These are phyloP conservation scores for Pelargonium fulgidum DNA, from an alignment of 441 rosid species.

Conservation along the genomic window DNA sequence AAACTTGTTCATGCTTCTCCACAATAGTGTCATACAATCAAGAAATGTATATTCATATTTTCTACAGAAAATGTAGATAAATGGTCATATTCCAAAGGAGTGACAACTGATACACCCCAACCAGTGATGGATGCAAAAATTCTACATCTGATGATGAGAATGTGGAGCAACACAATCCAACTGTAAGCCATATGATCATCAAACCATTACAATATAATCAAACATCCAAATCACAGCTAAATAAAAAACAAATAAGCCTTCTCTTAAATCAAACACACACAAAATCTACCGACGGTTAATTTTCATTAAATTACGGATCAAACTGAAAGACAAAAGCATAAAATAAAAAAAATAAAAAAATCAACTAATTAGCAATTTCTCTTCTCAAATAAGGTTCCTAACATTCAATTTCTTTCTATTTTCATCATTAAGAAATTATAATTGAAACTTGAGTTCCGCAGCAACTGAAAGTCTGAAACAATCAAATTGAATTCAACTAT, in stretches of 20 bases:
- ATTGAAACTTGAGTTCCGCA: not conserved
- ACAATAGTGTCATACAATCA: not conserved
- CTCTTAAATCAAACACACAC: too few species aligned
- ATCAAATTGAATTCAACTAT: not conserved
- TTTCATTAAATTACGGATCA: too few species aligned
- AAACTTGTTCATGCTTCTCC: not conserved
- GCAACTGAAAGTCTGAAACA: not conserved
- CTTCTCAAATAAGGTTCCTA: too few species aligned
- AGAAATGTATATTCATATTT: not conserved
- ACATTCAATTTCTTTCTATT: not conserved
- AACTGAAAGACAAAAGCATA: too few species aligned
- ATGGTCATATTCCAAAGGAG: not conserved
- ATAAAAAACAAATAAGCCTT: too few species aligned
- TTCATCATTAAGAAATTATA: not conserved
- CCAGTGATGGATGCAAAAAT: not conserved
- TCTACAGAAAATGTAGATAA: not conserved
- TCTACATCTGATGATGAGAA: not conserved
- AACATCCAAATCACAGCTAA: too few species aligned
- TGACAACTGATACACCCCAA: not conserved
- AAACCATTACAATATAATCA: too few species aligned
- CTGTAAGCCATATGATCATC: too few species aligned
- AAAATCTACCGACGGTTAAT: too few species aligned
- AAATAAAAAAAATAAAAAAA: too few species aligned
- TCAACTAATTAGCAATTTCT: too few species aligned
- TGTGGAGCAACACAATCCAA: too few species aligned